Base-by-base conservation (phyloP, 495 filamentous ascomycete genomes). In the Penicillium macrosclerotiorum region DNA sequence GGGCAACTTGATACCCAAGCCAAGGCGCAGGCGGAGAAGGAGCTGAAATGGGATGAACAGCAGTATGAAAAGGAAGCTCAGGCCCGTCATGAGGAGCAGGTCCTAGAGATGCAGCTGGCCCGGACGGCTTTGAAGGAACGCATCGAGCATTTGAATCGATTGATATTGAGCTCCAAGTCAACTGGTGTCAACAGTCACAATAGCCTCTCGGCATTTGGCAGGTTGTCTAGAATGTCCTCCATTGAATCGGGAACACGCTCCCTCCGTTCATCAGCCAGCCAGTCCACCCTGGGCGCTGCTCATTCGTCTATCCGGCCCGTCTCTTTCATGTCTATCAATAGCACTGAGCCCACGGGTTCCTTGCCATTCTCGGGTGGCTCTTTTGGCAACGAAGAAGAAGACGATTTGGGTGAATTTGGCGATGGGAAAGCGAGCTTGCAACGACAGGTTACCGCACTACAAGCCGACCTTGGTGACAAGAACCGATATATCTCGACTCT, bases 41-140 rank as follows among this genome's bases (percentile, higher is more conserved):
- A 82, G 27, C 72, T 85, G 25, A 81, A 77, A 61, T 51, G 81
- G 72, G 82, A 86, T 60, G 82, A 88, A 52, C 74, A 82, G 45
- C 81, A 86, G 45, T 76, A 84, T 24, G 89, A 96, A 65, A 84
- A 86, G 47, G 85, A 93, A 64, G 84, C 86, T 20, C 82, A 89
- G 57, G 76, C 83, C 41, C 84, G 93, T 23, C 94, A 96, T 57
- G 90, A 94, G 55, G 93, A 98, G 61, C 93, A 98, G 62, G 90
- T 98, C 76, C 75, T 97, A 33, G 93, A 97, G 63, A 98, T 98
- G 83, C 93, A 98, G 63, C 77, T 98, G 20, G 93, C 93, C 11
- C 80, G 94, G 19, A 98, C 92, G 2, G 94, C 94, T 4, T 68
- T 98, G 37, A 97, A 98, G 57, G 92, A 97, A 67, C 84, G 93